A percentile compares a stretch with the other conserved stretches of the same genome.
Evolutionary conservation across 2,329 filamentous ascomycete species (phyloP).

Genomic region (Berkeleyomyces rouxiae): DNA sequence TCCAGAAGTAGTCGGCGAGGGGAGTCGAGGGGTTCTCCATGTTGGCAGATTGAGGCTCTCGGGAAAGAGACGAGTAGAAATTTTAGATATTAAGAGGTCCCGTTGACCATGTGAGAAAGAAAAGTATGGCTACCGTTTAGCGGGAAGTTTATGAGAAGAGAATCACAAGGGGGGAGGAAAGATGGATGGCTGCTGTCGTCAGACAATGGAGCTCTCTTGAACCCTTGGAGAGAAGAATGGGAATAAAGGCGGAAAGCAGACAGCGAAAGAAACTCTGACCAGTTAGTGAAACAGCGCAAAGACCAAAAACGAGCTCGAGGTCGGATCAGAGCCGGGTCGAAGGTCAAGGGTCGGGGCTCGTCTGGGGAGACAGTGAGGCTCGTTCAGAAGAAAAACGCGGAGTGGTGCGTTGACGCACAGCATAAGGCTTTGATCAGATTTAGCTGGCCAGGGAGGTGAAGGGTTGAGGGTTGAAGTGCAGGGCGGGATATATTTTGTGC

Average conservation of each 20-base stretch:
- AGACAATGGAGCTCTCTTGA: background rate
- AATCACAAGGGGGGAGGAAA: background rate
- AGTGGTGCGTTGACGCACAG: background rate
- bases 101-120: background rate
- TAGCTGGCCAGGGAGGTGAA: background rate
- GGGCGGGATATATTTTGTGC: background rate
- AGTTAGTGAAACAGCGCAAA: background rate
- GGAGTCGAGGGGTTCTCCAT: conserved; percentile 47
- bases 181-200: background rate
- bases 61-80: background rate
- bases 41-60: conserved; percentile 12
- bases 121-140: background rate
- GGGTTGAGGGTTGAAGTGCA: background rate
- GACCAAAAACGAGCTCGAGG: background rate
- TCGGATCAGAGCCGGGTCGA: background rate
- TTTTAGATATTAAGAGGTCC: background rate
- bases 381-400: background rate
- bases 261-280: background rate
- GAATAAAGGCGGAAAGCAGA: background rate
- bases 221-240: background rate
- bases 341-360: background rate
- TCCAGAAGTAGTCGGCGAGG: conserved; percentile 62
- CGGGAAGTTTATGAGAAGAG: background rate
- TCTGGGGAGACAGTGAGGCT: background rate
- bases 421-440: background rate